Conservation (phyloP, 208 protist species). For the Herpetomonas tarakana region DNA sequence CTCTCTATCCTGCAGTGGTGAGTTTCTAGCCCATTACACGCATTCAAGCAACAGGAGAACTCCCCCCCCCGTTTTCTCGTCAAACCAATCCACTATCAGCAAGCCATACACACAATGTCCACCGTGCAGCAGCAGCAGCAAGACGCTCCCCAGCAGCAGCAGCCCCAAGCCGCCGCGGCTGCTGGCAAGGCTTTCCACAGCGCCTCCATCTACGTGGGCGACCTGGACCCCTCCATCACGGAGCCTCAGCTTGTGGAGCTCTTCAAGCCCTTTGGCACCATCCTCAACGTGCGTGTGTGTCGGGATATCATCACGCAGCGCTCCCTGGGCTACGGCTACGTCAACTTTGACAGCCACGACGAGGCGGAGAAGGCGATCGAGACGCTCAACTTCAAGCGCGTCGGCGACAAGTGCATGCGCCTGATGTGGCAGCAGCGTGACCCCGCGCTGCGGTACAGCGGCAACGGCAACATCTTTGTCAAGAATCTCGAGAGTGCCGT, state of each 20-base stretch:
- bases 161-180: conserved; percentile 1
- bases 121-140: too few species aligned
- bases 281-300: conserved; percentile 98
- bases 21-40: too few species aligned
- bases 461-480: conserved; percentile 98
- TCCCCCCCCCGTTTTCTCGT: too few species aligned
- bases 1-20: too few species aligned
- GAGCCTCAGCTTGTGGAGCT: conserved; percentile 96
- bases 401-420: conserved; percentile 94
- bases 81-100: too few species aligned
- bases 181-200: conserved; percentile 84
- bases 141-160: conserved; percentile 13
- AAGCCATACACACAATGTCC: too few species aligned
- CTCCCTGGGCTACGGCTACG: conserved; percentile 98
- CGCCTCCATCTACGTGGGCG: conserved; percentile 98
- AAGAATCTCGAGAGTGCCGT: conserved; percentile 97
- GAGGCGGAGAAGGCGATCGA: conserved; percentile 98
- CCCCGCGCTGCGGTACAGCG: conserved; percentile 96
- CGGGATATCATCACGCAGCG: conserved; percentile 97
- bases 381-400: conserved; percentile 96
- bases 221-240: conserved; percentile 93
- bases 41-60: too few species aligned
- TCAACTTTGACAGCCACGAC: conserved; percentile 97
- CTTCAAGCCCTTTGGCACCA: conserved; percentile 97
- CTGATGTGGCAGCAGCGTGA: conserved; percentile 99